These are phyloP conservation scores for Noccaea bulbosa DNA, from an alignment of 345 rosid genomes.

Conservation along the genomic window DNA sequence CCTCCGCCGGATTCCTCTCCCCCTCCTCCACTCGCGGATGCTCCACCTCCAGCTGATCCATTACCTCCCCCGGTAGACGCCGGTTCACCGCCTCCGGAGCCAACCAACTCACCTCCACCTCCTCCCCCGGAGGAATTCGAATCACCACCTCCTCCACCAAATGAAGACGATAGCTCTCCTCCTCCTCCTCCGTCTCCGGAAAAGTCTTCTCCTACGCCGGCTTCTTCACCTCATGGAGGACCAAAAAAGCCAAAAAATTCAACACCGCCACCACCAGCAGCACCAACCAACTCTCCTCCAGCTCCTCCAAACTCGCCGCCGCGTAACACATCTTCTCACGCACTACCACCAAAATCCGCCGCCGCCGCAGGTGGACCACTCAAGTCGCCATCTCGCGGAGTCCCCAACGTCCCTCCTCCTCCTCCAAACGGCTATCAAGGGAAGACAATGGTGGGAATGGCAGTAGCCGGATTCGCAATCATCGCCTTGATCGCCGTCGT, in stretches of 20 bases:
- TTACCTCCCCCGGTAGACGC: constrained; percentile 26
- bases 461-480: constrained; percentile 56
- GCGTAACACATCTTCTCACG: constrained; percentile 25
- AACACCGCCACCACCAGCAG: constrained; percentile 35
- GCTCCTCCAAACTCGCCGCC: constrained; percentile 22
- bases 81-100: constrained; percentile 45
- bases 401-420: constrained; percentile 21
- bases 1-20: constrained; percentile 30
- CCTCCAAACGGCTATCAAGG: constrained; percentile 25
- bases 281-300: constrained; percentile 36
- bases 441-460: constrained; percentile 44
- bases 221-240: constrained; percentile 30
- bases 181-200: constrained; percentile 24
- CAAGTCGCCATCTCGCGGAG: constrained; percentile 28
- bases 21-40: constrained; percentile 32
- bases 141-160: constrained; percentile 38
- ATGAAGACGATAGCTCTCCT: constrained; percentile 22
- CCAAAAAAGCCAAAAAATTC: constrained; percentile 7
- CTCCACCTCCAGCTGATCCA: constrained; percentile 35
- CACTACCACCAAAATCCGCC: constrained; percentile 33
- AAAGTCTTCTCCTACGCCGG: constrained; percentile 25
- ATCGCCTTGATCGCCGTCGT: constrained; percentile 56
- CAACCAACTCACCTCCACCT: constrained; percentile 42
- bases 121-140: constrained; percentile 31
- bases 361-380: constrained; percentile 30